Base-by-base conservation (phyloP, 768 basidiomycete genomes). In the Cubamyces sp. region DNA sequence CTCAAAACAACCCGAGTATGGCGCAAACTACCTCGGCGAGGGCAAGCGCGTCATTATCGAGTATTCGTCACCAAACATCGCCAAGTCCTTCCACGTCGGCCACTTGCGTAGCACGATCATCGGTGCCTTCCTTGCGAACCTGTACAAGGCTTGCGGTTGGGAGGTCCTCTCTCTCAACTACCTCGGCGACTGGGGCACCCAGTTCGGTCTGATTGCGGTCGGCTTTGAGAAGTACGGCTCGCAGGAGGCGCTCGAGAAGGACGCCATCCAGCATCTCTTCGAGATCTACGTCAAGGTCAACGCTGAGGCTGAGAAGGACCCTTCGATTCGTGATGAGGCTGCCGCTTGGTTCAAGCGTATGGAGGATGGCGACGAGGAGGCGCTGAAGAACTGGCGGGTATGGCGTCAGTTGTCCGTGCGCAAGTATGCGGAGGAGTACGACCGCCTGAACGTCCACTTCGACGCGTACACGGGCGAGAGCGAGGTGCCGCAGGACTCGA, bases 21-120 rank as follows among this genome's bases (percentile, higher is more conserved):
- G 96, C n/a, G 82, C 85, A 3, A 96, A 94, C 73, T 78, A 79
- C 28, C 77, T 79, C 3, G 94, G 92, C 5, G 79, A 82, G 47
- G 94, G 94, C 12, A 95, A 97, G 77, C 92, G 85, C 52, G 77
- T 91, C 63, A 74, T 96, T 67, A 82, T 96, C 70, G 96, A 98
- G 75, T 98, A 92, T 75, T 97, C 94, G 1, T 93, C 92, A 2
- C 96, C 96, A 16, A 98, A 99, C 72, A 98, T 98, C 68, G 96
- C 96, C 19, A 99, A 99, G 74, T 90, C 90, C 5, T 98, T 98
- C 85, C 96, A 99, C 68, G 95, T 97, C 54, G 97, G 96, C 15
- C 96, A 98, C 75, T 77, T 98, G 62, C 85, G 96, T 41, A 95
- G 93, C 56, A 99, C 96, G n/a, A 99, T 99, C 74, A 96, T 98